These are phyloP conservation scores for Umbelopsis sp. DNA, from an alignment of 192 early-diverging fungal genomes.

Conservation along the genomic window DNA sequence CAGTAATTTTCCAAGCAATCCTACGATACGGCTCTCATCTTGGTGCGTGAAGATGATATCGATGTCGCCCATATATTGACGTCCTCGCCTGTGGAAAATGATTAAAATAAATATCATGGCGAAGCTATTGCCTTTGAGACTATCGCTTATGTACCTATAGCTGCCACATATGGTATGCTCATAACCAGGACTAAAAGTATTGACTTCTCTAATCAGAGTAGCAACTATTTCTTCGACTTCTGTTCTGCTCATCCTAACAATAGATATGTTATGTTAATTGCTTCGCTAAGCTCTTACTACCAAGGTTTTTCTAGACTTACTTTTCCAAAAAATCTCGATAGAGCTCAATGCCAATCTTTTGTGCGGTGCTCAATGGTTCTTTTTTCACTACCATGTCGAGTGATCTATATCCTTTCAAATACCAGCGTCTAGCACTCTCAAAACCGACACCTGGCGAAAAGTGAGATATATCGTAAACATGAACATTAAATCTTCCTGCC, in stretches of 20 bases:
- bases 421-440: neutral
- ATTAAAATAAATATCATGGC: too few relatives aligned
- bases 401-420: neutral
- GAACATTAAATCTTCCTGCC: too few relatives aligned
- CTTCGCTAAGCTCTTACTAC: neutral
- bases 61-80: neutral
- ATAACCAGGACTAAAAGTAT: neutral
- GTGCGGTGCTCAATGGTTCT: neutral
- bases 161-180: conserved; percentile 11
- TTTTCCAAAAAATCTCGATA: conserved; percentile 16
- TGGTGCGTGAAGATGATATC: neutral
- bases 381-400: neutral
- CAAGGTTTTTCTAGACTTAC: neutral
- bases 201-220: neutral
- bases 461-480: neutral
- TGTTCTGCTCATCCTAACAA: neutral
- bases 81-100: neutral
- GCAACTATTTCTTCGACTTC: neutral
- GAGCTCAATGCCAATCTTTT: neutral
- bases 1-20: neutral
- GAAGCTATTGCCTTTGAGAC: too few relatives aligned
- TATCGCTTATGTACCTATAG: neutral
- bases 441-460: neutral
- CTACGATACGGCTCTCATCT: neutral
- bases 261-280: neutral